A percentile compares a stretch with the other conserved stretches of the same genome.
Conservation (phyloP, 1,139 yeast species). For the Scheffersomyces cryptocercus region DNA sequence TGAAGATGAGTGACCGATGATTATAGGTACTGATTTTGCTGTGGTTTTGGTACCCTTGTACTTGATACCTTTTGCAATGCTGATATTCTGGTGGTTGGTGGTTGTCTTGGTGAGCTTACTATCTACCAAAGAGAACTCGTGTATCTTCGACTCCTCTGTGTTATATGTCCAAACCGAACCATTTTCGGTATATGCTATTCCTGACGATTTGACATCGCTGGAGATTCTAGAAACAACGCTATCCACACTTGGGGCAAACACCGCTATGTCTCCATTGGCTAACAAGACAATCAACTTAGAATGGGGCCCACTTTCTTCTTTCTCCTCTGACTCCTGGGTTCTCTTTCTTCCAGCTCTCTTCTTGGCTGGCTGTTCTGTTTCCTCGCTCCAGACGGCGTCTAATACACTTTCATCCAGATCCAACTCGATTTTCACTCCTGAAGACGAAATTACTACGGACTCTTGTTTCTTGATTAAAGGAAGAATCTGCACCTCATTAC, state of each 20-base stretch:
- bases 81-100: conserved; percentile 13
- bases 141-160: conserved; percentile 10
- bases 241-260: conserved; percentile 43
- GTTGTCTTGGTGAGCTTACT: conserved; percentile 18
- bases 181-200: conserved; percentile 9
- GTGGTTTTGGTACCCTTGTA: conserved; percentile 7
- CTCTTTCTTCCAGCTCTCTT: conserved; percentile 14
- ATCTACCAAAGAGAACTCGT: conserved; percentile 17
- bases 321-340: conserved; percentile 8
- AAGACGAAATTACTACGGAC: conserved; percentile 1
- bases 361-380: conserved; percentile 6
- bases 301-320: neutral
- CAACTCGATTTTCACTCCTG: conserved; percentile 16
- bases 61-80: conserved; percentile 7
- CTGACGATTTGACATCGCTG: conserved; percentile 20
- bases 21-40: conserved; percentile 9
- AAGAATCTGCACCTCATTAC: conserved; percentile 39
- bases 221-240: conserved; percentile 34
- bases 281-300: conserved; percentile 36
- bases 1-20: conserved; percentile 7
- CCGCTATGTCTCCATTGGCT: conserved; percentile 37
- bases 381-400: conserved; percentile 25
- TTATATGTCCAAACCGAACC: conserved; percentile 21
- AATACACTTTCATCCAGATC: conserved; percentile 23
- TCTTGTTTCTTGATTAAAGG: conserved; percentile 11